Evolutionary conservation across 331 rosid genomes (phyloP).

Genomic region (Arachis monticola): DNA sequence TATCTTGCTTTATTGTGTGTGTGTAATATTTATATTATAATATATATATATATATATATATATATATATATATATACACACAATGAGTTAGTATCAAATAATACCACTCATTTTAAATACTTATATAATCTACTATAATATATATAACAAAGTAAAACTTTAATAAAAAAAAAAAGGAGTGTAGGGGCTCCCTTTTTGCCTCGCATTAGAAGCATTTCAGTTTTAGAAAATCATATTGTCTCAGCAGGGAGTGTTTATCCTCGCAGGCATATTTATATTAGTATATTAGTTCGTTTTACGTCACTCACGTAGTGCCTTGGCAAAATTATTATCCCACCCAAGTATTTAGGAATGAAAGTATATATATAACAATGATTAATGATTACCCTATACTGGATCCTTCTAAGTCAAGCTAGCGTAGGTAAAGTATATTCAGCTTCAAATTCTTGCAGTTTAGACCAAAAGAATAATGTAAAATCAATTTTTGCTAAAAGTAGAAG

Average conservation of each 20-base stretch:
- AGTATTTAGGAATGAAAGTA: no score
- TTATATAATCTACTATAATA: no score
- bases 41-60: no score
- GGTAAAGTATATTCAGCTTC: no score
- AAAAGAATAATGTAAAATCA: not conserved
- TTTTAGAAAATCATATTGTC: slow-evolving; percentile 21
- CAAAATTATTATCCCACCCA: not conserved
- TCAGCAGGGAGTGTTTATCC: not conserved
- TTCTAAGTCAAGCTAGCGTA: no score
- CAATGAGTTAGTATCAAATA: no score
- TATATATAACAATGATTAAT: no score
- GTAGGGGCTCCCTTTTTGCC: slow-evolving; percentile 40
- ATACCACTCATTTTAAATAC: no score
- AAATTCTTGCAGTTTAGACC: no score
- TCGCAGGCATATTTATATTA: not conserved
- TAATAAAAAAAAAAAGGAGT: not conserved
- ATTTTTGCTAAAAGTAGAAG: not conserved
- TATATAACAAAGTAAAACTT: slow-evolving; percentile 36
- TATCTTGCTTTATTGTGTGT: slow-evolving; percentile 30
- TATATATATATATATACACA: not conserved
- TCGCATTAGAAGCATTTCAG: slow-evolving; percentile 26
- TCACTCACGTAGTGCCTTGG: not conserved
- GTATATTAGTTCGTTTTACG: not conserved
- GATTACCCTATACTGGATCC: no score
- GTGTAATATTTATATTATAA: not conserved